Base-by-base conservation (phyloP, 768 basidiomycete genomes). In the Boletales sp. region DNA sequence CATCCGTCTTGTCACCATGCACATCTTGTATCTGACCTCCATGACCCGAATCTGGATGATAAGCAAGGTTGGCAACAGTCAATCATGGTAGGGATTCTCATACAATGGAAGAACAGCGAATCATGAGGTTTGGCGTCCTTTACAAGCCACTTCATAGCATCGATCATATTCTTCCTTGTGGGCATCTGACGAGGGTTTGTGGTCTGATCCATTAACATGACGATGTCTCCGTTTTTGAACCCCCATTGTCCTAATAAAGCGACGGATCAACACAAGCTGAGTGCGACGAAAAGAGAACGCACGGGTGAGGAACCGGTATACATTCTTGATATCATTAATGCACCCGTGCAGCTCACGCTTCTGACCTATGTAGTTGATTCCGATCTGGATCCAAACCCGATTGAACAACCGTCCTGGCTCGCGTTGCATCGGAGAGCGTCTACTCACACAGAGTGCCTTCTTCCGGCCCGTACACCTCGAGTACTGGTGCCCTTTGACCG, bases 11-110 rank as follows among this genome's bases (percentile, higher is more conserved):
- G 56, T 91, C 90, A 4, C 88, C 89, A 56, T 90, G 78, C 2
- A 69, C 52, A 67, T 97, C 93, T 46, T 74, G 75, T 3, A 86
- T 84, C 62, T 94, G 94, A 10, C 94, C 95, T n/a, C 97, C 95
- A 59, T 97, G 94, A 0, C 94, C 95, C 1, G 94, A 95, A 69
- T 91, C 87, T 89, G 49, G 21, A 47, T 9, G n/a, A 41, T 38
- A 5, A 39, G 35, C 8, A 38, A 31, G 17, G 21, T 21, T 47
- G 3, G 7, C 13, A 29, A 17, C 8, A 36, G 21, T 31, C 21
- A 17, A 29, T 27, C 10, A 37, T 13, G 7, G 12, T 34, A 18
- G 2, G 0, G 7, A 24, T 7, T 17, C 31, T 39, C 69, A 49
- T 49, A 69, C 83, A 90, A 55, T 90, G 89, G 58, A 90, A 83